Base-by-base conservation (phyloP, 2,329 filamentous ascomycete genomes). In the Tolypocladium cylindrosporum region DNA sequence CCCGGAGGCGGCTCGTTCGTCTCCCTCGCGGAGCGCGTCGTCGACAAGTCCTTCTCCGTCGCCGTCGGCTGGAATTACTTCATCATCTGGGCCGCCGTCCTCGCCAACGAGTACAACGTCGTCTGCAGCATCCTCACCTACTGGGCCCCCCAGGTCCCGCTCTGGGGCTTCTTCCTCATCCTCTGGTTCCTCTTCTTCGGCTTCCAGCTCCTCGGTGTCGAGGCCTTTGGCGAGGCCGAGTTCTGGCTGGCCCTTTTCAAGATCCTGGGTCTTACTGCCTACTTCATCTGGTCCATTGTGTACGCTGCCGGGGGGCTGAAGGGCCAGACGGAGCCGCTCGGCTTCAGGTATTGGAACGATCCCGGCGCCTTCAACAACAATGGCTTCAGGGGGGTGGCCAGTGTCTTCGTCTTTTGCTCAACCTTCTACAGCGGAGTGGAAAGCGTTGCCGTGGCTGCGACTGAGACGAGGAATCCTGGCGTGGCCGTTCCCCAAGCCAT, bases 201-300 rank as follows among this genome's bases (percentile, higher is more conserved):
- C 0, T 84, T 91, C 59, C 89, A 91, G 65, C 77, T 91, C 40
- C 75, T 91, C 1, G 87, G 87, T 1, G 85, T 91, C 1, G 83
- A 86, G 64, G 83, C 86, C 4, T 92, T 91, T 67, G 89, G 89
- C 16, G 89, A 92, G 67, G 84, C 87, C 11, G 89, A 93, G 67
- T 91, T 91, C 67, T 91, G 88, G 87, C 81, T 91, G 58, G 86
- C 88, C 0, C 78, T 87, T 19, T 72, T 91, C 67, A 92, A 92
- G 67, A 79, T 91, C 6, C 68, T 85, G 3, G 86, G 87, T 1
- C 74, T 91, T 1, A 74, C 88, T 1, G 87, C 87, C 1, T 90
- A 88, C 70, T 89, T 89, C 69, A 75, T 91, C 62, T 90, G 91
- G 65, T 81, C 86, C 55, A 87, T 90, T 59, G 75, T 90, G 59